Percentiles rank a stretch among this genome's conserved stretches.
phyloP scores from a whole-genome alignment of 192 early-diverging fungal genomes.

The Linnemannia elongata region DNA sequence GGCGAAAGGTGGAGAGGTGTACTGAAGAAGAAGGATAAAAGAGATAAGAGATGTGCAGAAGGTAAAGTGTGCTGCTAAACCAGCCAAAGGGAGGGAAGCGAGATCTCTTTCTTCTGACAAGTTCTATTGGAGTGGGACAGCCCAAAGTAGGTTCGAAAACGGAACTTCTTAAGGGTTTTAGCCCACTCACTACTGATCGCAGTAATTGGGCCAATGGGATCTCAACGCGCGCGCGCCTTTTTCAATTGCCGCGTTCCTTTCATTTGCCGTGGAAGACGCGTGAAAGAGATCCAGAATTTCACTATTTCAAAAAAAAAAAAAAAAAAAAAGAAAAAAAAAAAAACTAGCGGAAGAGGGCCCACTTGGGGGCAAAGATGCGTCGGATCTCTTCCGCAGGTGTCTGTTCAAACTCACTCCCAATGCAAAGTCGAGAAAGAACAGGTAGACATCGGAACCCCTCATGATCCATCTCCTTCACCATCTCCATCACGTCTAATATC shows the following conservation, averaged over 20 bases:
- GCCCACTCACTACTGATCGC: not conserved
- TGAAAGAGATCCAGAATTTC: too few relatives aligned
- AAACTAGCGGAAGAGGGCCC: not conserved
- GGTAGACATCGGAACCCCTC: not conserved
- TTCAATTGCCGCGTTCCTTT: not conserved
- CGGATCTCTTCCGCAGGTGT: not conserved
- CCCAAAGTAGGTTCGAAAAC: not conserved
- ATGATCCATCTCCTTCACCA: not conserved
- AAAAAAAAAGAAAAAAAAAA: not conserved
- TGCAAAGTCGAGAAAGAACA: not conserved
- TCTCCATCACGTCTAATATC: not conserved
- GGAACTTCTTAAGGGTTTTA: not conserved
- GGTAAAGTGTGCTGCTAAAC: not conserved
- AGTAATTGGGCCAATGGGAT: not conserved
- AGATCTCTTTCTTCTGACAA: not conserved
- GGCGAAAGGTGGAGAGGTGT: not conserved
- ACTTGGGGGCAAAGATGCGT: not conserved
- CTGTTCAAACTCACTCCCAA: constrained; percentile 2
- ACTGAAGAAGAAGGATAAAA: not conserved
- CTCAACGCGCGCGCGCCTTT: not conserved
- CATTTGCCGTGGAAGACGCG: too few relatives aligned
- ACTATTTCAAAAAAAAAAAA: not conserved
- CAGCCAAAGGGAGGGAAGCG: not conserved
- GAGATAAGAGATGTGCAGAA: not conserved
- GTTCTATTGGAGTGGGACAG: not conserved